Evolutionary conservation across 305 asterid genomes (phyloP).

Genomic region (Solanum hybrid): DNA sequence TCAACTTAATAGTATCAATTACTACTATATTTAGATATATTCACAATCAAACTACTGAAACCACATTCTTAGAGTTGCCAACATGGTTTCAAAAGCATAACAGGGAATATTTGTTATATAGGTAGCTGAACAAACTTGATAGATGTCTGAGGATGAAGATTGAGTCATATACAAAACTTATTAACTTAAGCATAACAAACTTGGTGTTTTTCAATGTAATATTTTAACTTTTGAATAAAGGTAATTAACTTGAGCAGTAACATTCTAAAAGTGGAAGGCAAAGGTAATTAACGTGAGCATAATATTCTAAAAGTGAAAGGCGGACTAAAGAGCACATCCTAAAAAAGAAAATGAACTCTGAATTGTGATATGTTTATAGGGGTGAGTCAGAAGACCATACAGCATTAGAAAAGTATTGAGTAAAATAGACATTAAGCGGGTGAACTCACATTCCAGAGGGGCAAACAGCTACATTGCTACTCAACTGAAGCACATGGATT

Average conservation of each 20-base stretch:
- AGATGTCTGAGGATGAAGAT: not conserved
- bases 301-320: not conserved
- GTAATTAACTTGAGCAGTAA: not conserved
- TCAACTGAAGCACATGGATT: slow-evolving; percentile 69
- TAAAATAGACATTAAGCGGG: not conserved
- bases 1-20: not conserved
- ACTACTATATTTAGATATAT: not conserved
- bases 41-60: not conserved
- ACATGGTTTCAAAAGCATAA: not conserved
- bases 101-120: not conserved
- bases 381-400: not conserved
- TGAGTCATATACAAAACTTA: not conserved
- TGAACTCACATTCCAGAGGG: slow-evolving; percentile 75
- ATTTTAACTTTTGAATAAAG: not conserved
- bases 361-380: not conserved
- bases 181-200: not conserved
- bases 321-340: not conserved
- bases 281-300: not conserved
- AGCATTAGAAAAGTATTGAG: not conserved
- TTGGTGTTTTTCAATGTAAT: not conserved
- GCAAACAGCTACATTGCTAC: slow-evolving; percentile 65
- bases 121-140: not conserved
- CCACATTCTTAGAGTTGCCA: not conserved
- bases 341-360: not conserved
- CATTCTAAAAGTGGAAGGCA: not conserved